Evolutionary conservation across 495 filamentous ascomycete species (phyloP).

Genomic region (Letharia lupina): DNA sequence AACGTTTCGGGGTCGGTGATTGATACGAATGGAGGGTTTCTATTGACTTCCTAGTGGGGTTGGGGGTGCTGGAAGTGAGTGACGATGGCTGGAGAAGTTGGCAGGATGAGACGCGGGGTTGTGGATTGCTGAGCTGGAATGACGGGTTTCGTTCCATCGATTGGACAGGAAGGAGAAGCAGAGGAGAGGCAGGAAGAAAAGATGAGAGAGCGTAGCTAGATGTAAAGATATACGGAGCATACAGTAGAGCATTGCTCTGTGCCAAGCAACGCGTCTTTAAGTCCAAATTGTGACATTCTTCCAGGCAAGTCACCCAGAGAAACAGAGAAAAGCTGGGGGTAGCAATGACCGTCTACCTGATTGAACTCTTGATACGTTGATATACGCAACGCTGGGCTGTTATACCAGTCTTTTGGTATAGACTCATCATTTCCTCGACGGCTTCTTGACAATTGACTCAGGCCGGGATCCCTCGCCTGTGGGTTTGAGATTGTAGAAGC

Average conservation of each 20-base stretch:
- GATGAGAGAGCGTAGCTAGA: too few species aligned
- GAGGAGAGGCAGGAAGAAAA: too few species aligned
- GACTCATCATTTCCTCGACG: background rate
- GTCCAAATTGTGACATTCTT: background rate
- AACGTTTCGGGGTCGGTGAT: conserved; percentile 43
- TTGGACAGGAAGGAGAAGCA: too few species aligned
- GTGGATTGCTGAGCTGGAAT: too few species aligned
- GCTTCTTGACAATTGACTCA: background rate
- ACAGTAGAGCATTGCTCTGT: background rate
- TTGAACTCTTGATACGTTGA: background rate
- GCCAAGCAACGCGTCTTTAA: background rate
- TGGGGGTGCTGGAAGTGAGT: background rate
- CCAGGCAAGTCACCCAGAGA: background rate
- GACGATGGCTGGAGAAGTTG: background rate
- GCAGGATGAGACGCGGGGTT: background rate
- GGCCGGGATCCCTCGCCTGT: background rate
- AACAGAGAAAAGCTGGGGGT: background rate
- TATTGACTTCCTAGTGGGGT: conserved; percentile 21
- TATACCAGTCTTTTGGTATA: background rate
- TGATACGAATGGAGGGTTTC: conserved; percentile 33
- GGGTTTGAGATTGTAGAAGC: background rate
- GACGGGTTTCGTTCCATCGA: too few species aligned
- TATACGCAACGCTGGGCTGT: background rate
- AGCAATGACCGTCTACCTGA: background rate
- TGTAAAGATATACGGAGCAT: too few species aligned